Base-by-base conservation (phyloP, 192 early-diverging fungal species). In the Gaertneriomyces semiglobifer region DNA sequence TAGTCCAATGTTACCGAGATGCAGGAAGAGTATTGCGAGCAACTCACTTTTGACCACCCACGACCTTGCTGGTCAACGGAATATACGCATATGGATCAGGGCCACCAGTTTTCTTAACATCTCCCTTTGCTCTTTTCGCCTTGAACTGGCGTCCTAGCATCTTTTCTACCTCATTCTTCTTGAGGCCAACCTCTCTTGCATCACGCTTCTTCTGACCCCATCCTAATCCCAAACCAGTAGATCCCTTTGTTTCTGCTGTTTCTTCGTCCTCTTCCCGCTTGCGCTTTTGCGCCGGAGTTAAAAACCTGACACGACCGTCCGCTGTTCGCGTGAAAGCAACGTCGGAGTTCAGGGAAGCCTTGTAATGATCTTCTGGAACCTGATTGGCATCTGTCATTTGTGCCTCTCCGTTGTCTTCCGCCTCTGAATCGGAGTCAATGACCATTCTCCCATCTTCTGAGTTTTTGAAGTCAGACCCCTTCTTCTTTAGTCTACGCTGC, bases 41-140 rank as follows among this genome's bases (percentile, higher is more conserved):
- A 9, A 65, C 62, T 25, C 57, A 63, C 69, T 66, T 72, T 53
- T 57, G 18, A 4, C 70, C 70, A 42, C 85, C 84, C 41, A 88
- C 87, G 50, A 86, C 81, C 65, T 88, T 87, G 51, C 79, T 74
- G 47, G 79, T 84, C 53, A 99, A 80, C 62, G 96, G 95, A 48
- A 99, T 86, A 70, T 98, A 99, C n/a, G 93, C 92, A 70, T 85
- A 95, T 40, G 96, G 96, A 78, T 98, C 94, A 5, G 91, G 79
- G 68, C 85, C 88, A 48, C 89, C 92, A 53, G 88, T 87, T 72
- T 85, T 86, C 73, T 92, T 92, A 61, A 99, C 85, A 84, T 99
- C 96, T 65, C 95, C 95, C 53, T 85, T 79, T 9, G 94, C 95
- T 71, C 86, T 86, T 85, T 83, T 81, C 54, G 93, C 81, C 70